These are phyloP conservation scores for Rauvolfia tetraphylla DNA, from an alignment of 257 asterid species.

Conservation along the genomic window DNA sequence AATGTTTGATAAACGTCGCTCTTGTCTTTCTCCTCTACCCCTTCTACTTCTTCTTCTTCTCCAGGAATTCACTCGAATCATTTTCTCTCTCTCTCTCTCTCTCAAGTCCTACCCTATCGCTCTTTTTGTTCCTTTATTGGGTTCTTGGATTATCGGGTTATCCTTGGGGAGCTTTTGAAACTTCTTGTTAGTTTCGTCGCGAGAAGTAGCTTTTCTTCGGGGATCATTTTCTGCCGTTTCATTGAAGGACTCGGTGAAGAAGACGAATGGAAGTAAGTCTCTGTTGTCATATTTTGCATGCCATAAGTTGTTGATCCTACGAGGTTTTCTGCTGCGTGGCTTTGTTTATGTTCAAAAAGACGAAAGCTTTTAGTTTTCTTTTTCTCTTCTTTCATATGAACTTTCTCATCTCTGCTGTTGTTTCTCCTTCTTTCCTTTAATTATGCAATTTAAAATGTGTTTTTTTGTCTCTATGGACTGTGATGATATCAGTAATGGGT, in stretches of 20 bases:
- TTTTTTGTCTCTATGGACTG: not conserved
- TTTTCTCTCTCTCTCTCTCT: not conserved
- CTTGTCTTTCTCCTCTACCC: conserved; percentile 1
- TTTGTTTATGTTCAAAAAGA: not conserved
- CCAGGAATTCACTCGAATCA: not conserved
- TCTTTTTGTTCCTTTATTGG: not conserved
- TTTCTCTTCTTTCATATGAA: not conserved
- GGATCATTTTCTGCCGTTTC: not conserved
- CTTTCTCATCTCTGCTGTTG: not conserved
- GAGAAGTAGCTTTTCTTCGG: not conserved
- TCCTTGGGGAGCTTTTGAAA: too few relatives aligned
- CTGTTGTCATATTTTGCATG: not conserved
- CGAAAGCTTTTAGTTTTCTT: not conserved
- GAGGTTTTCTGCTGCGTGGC: not conserved
- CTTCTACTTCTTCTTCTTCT: not conserved
- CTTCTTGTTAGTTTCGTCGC: not conserved
- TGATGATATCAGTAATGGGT: not conserved
- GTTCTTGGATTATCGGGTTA: not conserved
- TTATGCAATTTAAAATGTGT: not conserved
- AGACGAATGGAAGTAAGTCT: conserved; percentile 23
- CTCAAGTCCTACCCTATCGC: not conserved
- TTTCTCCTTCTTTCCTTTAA: not conserved
- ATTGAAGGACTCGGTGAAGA: not conserved
- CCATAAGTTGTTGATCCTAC: not conserved
- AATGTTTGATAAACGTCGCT: conserved; percentile 27